Percentiles rank a stretch among this genome's conserved stretches.
Evolutionary conservation across 2,329 filamentous ascomycete genomes (phyloP).

Genomic region (Leptographium lundbergii): DNA sequence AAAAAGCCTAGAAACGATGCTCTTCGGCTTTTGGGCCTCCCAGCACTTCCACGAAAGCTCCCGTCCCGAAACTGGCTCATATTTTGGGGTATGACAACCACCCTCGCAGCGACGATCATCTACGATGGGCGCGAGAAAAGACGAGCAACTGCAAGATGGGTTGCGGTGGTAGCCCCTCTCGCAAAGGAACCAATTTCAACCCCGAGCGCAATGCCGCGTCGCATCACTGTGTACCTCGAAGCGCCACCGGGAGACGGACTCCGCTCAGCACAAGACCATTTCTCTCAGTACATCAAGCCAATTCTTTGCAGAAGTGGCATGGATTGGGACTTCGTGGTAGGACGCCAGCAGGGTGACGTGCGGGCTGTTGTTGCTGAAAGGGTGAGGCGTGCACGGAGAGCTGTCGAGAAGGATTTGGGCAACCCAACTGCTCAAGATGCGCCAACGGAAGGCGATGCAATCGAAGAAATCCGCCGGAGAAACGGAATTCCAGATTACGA

Average conservation of each 20-base stretch:
- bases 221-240: slow-evolving; percentile 73
- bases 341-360: slow-evolving; percentile 83
- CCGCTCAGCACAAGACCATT: slow-evolving; percentile 80
- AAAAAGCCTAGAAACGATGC: slow-evolving; percentile 48
- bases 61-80: slow-evolving; percentile 98
- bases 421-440: slow-evolving; percentile 31
- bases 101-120: slow-evolving; percentile 67
- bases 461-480: slow-evolving; percentile 50
- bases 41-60: slow-evolving; percentile 68
- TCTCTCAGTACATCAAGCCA: slow-evolving; percentile 91
- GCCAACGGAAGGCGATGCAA: slow-evolving; percentile 41
- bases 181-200: slow-evolving; percentile 59
- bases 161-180: slow-evolving; percentile 70
- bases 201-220: slow-evolving; percentile 63
- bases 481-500: slow-evolving; percentile 59
- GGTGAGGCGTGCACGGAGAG: slow-evolving; percentile 58
- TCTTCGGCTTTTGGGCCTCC: slow-evolving; percentile 71
- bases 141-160: slow-evolving; percentile 76
- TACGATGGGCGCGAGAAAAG: slow-evolving; percentile 92
- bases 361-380: slow-evolving; percentile 75
- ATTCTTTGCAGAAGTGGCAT: slow-evolving; percentile 78
- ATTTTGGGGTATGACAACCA: slow-evolving; percentile 68
- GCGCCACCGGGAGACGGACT: slow-evolving; percentile 80
- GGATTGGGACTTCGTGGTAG: slow-evolving; percentile 95
- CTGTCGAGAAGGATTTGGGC: slow-evolving; percentile 34